A percentile compares a stretch with the other conserved stretches of the same genome.
Evolutionary conservation across 1,284 basidiomycete species (phyloP).

Genomic region (Ceratobasidium papillatum): DNA sequence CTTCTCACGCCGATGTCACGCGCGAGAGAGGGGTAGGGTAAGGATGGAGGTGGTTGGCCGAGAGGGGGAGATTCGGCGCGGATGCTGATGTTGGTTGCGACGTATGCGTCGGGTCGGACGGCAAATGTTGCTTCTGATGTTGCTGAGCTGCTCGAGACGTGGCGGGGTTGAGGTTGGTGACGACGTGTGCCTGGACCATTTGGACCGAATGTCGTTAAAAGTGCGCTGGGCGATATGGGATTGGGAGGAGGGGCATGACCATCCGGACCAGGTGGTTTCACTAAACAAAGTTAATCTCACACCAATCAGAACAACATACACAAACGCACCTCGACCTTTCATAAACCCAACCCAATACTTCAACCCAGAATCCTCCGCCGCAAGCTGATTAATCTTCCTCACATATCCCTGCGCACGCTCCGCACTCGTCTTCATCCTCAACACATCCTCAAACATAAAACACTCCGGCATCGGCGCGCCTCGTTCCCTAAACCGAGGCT

Average conservation of each 20-base stretch:
- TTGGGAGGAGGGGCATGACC: constrained; percentile 47
- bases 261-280: constrained; percentile 40
- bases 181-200: constrained; percentile 28
- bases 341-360: constrained; percentile 75
- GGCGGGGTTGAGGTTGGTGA: constrained; percentile 57
- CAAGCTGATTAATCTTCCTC: constrained; percentile 79
- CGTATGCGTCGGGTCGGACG: constrained; percentile 73
- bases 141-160: constrained; percentile 72
- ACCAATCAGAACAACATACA: constrained; percentile 10
- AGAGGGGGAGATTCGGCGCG: constrained; percentile 58
- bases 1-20: constrained; percentile 46
- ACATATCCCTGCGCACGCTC: constrained; percentile 84
- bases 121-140: constrained; percentile 81
- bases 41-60: constrained; percentile 64
- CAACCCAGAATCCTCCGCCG: constrained; percentile 79
- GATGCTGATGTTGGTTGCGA: constrained; percentile 73
- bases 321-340: constrained; percentile 63
- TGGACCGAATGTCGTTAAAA: constrained; percentile 4
- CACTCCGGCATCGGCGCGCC: constrained; percentile 63
- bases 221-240: constrained; percentile 41
- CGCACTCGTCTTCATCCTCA: constrained; percentile 63
- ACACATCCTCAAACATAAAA: constrained; percentile 77
- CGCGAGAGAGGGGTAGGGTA: constrained; percentile 78
- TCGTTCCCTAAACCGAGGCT: constrained; percentile 5
- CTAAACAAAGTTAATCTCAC: constrained; percentile 8